Evolutionary conservation across 164 flowering plant species (phyloP).

Genomic region (Nelumbo lutea): DNA sequence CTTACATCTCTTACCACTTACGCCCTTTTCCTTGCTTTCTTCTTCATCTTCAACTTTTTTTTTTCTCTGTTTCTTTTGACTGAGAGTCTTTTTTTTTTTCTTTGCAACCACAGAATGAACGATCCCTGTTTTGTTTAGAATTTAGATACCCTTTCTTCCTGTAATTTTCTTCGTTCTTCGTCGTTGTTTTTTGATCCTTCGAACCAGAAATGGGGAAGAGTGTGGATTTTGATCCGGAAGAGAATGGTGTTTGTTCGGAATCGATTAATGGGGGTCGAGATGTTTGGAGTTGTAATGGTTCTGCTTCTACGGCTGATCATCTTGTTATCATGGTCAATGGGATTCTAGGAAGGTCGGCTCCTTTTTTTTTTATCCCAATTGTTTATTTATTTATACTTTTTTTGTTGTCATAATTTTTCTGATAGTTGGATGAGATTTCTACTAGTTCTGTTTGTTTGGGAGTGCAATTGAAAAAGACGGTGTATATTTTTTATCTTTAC

Average conservation of each 20-base stretch:
- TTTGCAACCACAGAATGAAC: too few species aligned
- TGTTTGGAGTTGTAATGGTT: slow-evolving; percentile 51
- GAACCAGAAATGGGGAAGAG: neutral
- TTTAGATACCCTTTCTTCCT: neutral
- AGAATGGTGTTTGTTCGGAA: slow-evolving; percentile 42
- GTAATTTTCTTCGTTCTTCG: neutral
- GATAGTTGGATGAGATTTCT: neutral
- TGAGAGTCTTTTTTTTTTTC: too few species aligned
- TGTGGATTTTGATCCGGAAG: slow-evolving; percentile 11
- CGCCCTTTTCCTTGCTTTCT: too few species aligned
- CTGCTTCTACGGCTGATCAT: slow-evolving; percentile 69
- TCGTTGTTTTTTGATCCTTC: neutral
- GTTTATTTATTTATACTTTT: too few species aligned
- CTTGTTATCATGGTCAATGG: slow-evolving; percentile 91
- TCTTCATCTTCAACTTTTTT: too few species aligned
- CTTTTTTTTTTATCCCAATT: too few species aligned
- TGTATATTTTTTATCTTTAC: neutral
- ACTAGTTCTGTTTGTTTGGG: too few species aligned
- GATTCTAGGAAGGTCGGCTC: slow-evolving; percentile 72
- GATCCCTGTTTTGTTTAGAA: too few species aligned
- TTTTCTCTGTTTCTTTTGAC: too few species aligned
- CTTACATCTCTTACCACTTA: too few species aligned
- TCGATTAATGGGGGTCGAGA: slow-evolving; percentile 54
- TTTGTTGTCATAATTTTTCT: too few species aligned
- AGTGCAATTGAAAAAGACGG: too few species aligned